Evolutionary conservation across 2,329 filamentous ascomycete genomes (phyloP).

Genomic region (Metarhizium guizhouense): DNA sequence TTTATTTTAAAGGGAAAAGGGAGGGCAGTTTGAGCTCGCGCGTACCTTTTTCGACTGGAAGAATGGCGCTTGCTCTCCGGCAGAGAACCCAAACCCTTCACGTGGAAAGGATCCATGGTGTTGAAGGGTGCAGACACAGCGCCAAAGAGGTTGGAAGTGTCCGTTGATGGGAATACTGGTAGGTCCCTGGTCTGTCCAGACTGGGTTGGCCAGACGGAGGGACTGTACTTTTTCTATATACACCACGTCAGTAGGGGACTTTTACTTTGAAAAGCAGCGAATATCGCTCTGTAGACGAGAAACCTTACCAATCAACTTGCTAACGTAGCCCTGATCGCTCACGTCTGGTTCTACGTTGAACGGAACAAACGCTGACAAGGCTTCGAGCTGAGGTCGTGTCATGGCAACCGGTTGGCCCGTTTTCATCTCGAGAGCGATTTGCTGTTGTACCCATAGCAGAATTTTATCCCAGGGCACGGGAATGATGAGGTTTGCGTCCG

Average conservation of each 20-base stretch:
- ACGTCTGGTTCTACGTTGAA: constrained; percentile 19
- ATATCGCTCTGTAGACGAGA: background rate
- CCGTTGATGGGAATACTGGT: constrained; percentile 15
- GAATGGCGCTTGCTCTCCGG: constrained; percentile 17
- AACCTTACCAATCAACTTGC: constrained; percentile 18
- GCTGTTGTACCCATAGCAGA: constrained; percentile 29
- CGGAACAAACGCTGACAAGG: constrained; percentile 30
- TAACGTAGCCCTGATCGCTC: constrained; percentile 19
- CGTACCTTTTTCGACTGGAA: constrained; percentile 39
- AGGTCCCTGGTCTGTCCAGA: constrained; percentile 10
- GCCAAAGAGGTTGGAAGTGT: constrained; percentile 14
- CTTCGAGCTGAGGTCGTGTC: constrained; percentile 26
- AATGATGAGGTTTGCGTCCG: background rate
- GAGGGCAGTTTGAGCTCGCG: no score
- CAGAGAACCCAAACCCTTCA: constrained; percentile 24
- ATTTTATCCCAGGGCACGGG: constrained; percentile 25
- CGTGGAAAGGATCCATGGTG: constrained; percentile 15
- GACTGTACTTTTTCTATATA: constrained; percentile 11
- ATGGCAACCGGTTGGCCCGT: constrained; percentile 26
- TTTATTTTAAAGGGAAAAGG: no score
- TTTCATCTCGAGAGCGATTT: constrained; percentile 26
- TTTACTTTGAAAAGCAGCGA: background rate
- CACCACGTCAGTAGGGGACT: no score
- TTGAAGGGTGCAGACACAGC: constrained; percentile 16
- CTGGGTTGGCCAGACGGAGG: constrained; percentile 3